These are phyloP conservation scores for Coniochaeta sp. DNA, from an alignment of 2,329 filamentous ascomycete species.

Conservation along the genomic window DNA sequence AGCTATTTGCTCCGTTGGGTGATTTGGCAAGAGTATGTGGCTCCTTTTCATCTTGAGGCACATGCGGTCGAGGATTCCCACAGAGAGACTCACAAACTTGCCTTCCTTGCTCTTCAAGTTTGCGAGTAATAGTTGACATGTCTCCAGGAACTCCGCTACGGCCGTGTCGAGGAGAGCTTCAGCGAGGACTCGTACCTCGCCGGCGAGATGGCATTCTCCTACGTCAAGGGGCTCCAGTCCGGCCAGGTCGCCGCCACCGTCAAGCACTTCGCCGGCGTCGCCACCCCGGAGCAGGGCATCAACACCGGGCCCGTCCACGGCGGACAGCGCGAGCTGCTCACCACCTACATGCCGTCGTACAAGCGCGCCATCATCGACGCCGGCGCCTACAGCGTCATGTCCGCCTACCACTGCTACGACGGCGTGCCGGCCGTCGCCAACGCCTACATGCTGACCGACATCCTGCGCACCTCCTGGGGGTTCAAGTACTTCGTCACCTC, in stretches of 20 bases:
- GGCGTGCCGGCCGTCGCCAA: conserved; percentile 62
- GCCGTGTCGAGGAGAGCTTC: conserved; percentile 67
- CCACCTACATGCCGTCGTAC: conserved; percentile 52
- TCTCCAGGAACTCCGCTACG: conserved; percentile 58
- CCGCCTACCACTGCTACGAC: conserved; percentile 68
- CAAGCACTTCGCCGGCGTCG: conserved; percentile 69
- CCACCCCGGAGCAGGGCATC: conserved; percentile 62
- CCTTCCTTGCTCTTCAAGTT: too few relatives aligned
- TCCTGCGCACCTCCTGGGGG: conserved; percentile 65
- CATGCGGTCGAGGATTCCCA: too few relatives aligned
- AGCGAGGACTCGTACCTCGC: conserved; percentile 62
- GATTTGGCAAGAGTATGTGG: conserved; percentile 45
- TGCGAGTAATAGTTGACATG: too few relatives aligned
- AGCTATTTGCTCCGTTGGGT: conserved; percentile 64
- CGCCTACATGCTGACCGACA: conserved; percentile 57
- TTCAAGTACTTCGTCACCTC: conserved; percentile 59
- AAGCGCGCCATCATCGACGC: conserved; percentile 65
- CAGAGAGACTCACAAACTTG: too few relatives aligned
- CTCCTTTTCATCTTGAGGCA: not conserved
- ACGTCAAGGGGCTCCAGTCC: conserved; percentile 51
- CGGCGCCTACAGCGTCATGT: conserved; percentile 64
- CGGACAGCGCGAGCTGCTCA: conserved; percentile 45
- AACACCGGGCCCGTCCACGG: conserved; percentile 56
- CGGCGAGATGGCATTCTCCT: conserved; percentile 59
- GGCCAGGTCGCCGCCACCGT: conserved; percentile 63